Conservation (phyloP, 2,329 filamentous ascomycete species). For the Trichoderma oligosporum region DNA sequence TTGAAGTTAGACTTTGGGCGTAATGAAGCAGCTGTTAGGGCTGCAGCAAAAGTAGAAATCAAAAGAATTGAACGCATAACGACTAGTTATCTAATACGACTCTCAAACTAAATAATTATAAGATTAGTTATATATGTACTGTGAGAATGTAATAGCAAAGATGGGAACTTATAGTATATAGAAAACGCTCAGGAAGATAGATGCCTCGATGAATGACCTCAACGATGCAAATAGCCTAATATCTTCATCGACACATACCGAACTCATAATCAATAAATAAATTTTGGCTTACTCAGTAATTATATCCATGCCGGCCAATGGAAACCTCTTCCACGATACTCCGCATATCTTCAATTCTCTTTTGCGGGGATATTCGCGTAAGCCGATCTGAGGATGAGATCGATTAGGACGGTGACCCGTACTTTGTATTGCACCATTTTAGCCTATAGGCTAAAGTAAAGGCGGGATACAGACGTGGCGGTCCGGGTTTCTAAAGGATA, state of each 20-base stretch:
- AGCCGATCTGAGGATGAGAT: no score
- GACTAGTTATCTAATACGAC: no score
- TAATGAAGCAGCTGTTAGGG: not conserved
- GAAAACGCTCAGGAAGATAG: no score
- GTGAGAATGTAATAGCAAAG: not conserved
- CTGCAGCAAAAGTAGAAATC: not conserved
- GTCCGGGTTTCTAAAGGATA: no score
- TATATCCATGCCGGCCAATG: not conserved
- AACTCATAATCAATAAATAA: not conserved
- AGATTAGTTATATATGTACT: not conserved
- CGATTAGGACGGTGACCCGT: no score
- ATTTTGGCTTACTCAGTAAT: not conserved
- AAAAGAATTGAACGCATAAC: not conserved
- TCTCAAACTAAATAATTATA: no score
- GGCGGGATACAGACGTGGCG: no score
- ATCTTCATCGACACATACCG: not conserved
- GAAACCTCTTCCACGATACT: not conserved
- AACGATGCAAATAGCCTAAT: not conserved
- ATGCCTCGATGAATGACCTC: not conserved
- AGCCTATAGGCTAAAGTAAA: no score
- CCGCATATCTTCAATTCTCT: not conserved
- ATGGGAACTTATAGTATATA: not conserved
- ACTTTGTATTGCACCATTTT: no score
- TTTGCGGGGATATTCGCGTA: not conserved
- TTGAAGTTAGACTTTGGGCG: slow-evolving; percentile 1